Conservation (phyloP, 352 stramenopile species). For the Chloridella minuta region DNA sequence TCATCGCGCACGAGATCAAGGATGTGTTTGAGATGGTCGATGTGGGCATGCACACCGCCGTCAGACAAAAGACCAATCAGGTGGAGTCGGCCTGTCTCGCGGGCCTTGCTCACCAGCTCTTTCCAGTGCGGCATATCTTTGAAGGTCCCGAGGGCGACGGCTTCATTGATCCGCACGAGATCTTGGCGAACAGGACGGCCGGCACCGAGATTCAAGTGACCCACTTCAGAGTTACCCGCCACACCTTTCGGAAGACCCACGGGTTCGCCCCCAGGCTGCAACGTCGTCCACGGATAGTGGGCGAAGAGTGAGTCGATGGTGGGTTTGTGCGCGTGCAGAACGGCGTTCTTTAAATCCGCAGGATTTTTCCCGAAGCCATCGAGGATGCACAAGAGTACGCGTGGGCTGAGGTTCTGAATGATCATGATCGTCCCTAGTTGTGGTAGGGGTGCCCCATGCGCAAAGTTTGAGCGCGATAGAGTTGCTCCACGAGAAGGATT, state of each 20-base stretch:
- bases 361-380: conserved; percentile 20
- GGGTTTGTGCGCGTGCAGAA: conserved; percentile 17
- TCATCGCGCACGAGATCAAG: conserved; percentile 13
- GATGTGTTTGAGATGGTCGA: conserved; percentile 14
- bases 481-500: no score
- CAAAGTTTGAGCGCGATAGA: no score
- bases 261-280: conserved; percentile 17
- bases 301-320: conserved; percentile 20
- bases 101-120: conserved; percentile 15
- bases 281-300: background rate
- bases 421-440: no score
- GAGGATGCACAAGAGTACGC: conserved; percentile 17
- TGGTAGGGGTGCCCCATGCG: no score
- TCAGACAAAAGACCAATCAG: conserved; percentile 18
- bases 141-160: conserved; percentile 8
- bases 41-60: conserved; percentile 17
- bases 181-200: conserved; percentile 18
- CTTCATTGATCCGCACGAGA: conserved; percentile 17
- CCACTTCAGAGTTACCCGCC: conserved; percentile 21
- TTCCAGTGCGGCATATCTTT: conserved; percentile 11
- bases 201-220: conserved; percentile 20
- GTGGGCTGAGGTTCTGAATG: no score
- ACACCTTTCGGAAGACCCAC: conserved; percentile 18
- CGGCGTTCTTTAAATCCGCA: conserved; percentile 16
- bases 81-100: conserved; percentile 18